Percentiles rank a stretch among this genome's conserved stretches.
Conservation (phyloP, 106 monocot species). For the Cymbidium sinense region DNA sequence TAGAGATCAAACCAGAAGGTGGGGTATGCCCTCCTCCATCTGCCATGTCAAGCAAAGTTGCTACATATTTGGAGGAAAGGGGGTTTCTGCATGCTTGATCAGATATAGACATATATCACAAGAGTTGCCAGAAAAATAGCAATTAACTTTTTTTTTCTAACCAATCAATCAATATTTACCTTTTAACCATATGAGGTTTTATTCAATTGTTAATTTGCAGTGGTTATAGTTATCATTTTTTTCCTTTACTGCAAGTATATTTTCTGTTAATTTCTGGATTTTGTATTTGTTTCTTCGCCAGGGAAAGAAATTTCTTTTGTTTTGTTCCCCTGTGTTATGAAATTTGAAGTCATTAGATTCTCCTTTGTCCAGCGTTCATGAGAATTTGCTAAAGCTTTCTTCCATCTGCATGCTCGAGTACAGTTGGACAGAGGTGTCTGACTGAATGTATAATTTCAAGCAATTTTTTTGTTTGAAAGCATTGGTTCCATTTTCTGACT, state of each 20-base stretch:
- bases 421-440: too few species aligned
- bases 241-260: not conserved
- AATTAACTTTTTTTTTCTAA: not conserved
- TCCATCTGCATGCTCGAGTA: too few species aligned
- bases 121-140: too few species aligned
- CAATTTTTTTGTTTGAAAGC: too few species aligned
- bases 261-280: not conserved
- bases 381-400: too few species aligned
- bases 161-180: not conserved
- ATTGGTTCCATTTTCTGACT: too few species aligned
- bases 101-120: not conserved
- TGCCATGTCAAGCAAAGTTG: conserved; percentile 53
- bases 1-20: conserved; percentile 49
- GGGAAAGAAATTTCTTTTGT: too few species aligned
- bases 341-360: too few species aligned
- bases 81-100: conserved; percentile 39
- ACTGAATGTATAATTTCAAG: too few species aligned
- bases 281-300: too few species aligned
- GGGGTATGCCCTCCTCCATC: conserved; percentile 54
- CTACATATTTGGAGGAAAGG: conserved; percentile 48
- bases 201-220: not conserved
- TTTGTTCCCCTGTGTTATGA: too few species aligned
- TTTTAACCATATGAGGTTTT: not conserved
- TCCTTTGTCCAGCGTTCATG: too few species aligned
- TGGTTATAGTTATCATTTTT: not conserved